Conservation (phyloP, 257 asterid species). For the Fraxinus pennsylvanica region DNA sequence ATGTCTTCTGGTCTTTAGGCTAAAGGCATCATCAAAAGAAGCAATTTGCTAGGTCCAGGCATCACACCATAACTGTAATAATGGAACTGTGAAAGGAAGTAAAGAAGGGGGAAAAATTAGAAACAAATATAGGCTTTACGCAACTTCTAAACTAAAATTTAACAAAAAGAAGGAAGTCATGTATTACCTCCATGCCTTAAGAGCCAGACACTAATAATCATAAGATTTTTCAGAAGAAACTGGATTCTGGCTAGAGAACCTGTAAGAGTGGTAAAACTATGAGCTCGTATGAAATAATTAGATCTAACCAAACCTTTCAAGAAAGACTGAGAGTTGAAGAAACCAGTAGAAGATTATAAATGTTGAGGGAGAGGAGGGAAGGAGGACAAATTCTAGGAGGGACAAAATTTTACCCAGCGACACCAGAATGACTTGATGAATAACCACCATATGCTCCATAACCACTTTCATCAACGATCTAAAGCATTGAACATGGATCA, state of each 20-base stretch:
- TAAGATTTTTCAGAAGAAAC: constrained; percentile 35
- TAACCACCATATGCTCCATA: constrained; percentile 53
- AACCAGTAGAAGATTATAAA: background rate
- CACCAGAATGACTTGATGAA: constrained; percentile 49
- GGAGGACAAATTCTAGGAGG: background rate
- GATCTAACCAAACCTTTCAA: constrained; percentile 6
- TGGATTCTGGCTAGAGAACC: constrained; percentile 36
- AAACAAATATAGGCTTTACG: background rate
- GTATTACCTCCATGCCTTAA: constrained; percentile 12
- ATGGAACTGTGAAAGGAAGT: constrained; percentile 25
- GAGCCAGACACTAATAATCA: constrained; percentile 30
- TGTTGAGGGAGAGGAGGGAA: background rate
- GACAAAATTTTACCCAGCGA: constrained; percentile 45
- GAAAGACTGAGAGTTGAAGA: background rate
- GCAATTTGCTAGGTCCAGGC: constrained; percentile 31
- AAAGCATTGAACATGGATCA: constrained; percentile 31
- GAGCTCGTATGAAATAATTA: background rate
- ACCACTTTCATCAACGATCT: constrained; percentile 56
- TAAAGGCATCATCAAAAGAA: constrained; percentile 39
- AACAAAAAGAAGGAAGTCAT: background rate
- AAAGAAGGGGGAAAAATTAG: constrained; percentile 27
- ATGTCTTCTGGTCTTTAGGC: constrained; percentile 32
- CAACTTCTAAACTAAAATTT: background rate
- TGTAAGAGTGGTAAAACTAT: constrained; percentile 18
- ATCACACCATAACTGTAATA: constrained; percentile 44